Evolutionary conservation across 441 rosid species (phyloP).

Genomic region (Kokia cookei): DNA sequence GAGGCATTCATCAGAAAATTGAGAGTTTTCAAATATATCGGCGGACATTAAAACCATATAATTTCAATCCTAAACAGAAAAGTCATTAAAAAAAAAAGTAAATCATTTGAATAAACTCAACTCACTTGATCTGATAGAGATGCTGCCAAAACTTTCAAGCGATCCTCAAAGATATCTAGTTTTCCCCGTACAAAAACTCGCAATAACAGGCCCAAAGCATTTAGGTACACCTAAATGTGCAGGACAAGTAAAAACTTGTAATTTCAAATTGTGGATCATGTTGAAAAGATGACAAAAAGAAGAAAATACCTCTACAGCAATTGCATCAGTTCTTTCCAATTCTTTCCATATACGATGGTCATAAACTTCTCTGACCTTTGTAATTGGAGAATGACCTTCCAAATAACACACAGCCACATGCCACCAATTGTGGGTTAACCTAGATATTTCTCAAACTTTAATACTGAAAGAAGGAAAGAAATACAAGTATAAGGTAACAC

Average conservation of each 20-base stretch:
- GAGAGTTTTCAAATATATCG: background rate
- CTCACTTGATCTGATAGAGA: constrained; percentile 52
- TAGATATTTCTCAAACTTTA: constrained; percentile 14
- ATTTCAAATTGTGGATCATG: constrained; percentile 2
- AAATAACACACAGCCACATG: constrained; percentile 89
- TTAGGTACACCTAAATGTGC: constrained; percentile 58
- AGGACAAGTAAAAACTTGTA: constrained; percentile 2
- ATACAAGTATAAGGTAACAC: background rate
- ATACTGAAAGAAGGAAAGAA: background rate
- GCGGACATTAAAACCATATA: background rate
- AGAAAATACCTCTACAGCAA: constrained; percentile 43
- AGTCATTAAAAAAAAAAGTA: background rate
- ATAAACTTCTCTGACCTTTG: constrained; percentile 53
- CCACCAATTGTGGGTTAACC: constrained; percentile 98
- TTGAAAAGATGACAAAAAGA: background rate
- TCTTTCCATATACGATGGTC: constrained; percentile 75
- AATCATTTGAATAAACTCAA: background rate
- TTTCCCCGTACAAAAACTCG: constrained; percentile 54
- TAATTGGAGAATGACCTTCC: constrained; percentile 74
- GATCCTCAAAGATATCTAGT: constrained; percentile 42
- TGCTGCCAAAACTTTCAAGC: constrained; percentile 43
- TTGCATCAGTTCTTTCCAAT: constrained; percentile 51
- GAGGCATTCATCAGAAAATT: background rate
- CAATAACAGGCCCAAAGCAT: constrained; percentile 75
- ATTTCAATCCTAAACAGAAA: background rate